phyloP scores from a whole-genome alignment of 257 asterid genomes.

The Mentha longifolia region DNA sequence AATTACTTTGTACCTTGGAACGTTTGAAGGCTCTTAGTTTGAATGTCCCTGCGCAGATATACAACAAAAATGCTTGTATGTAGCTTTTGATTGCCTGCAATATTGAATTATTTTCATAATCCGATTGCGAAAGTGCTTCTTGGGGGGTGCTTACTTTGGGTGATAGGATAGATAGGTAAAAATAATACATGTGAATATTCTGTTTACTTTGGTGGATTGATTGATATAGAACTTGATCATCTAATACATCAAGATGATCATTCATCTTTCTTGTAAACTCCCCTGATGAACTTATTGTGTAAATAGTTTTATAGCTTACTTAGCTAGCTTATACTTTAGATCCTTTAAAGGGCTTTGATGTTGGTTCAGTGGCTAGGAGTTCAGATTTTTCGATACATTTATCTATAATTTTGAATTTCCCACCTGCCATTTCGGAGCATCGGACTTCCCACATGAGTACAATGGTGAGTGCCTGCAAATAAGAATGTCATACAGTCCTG shows the following conservation, averaged over 20 bases:
- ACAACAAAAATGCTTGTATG: not conserved
- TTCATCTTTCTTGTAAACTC: too few species aligned
- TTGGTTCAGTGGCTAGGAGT: conserved; percentile 4
- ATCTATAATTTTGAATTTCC: too few species aligned
- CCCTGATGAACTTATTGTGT: not conserved
- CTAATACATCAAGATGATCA: too few species aligned
- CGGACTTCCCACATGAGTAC: conserved; percentile 75
- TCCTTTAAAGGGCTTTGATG: not conserved
- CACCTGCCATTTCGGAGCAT: conserved; percentile 61
- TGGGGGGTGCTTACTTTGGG: too few species aligned
- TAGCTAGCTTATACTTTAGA: not conserved
- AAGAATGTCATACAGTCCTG: conserved; percentile 95
- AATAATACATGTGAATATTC: too few species aligned
- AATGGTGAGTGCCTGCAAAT: conserved; percentile 91
- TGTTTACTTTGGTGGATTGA: too few species aligned
- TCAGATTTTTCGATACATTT: not conserved
- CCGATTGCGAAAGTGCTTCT: not conserved
- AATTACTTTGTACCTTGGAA: not conserved
- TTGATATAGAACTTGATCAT: too few species aligned
- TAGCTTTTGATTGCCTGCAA: not conserved
- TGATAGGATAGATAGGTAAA: too few species aligned
- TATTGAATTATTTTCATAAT: not conserved
- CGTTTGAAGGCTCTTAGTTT: not conserved
- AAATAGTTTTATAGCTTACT: not conserved
- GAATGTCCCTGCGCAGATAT: not conserved